These are phyloP conservation scores for Ogataea degrootiae DNA, from an alignment of 805 yeast genomes.

Conservation along the genomic window DNA sequence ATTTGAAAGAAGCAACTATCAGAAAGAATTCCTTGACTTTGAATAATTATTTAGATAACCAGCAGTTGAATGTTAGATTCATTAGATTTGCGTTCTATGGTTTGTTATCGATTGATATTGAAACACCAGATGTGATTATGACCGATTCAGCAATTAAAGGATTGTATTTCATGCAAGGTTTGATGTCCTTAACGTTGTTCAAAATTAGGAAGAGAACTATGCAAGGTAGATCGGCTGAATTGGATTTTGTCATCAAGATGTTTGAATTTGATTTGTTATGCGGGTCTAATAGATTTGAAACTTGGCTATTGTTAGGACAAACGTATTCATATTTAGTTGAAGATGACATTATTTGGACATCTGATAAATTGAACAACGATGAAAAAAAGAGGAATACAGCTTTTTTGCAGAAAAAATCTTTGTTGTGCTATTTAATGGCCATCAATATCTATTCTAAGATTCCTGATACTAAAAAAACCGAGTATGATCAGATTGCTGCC, in stretches of 20 bases:
- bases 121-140: conserved; percentile 27
- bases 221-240: conserved; percentile 78
- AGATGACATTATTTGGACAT: conserved; percentile 88
- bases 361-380: conserved; percentile 65
- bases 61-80: conserved; percentile 38
- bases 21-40: conserved; percentile 42
- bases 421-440: conserved; percentile 75
- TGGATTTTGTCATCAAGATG: conserved; percentile 66
- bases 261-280: conserved; percentile 63
- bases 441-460: conserved; percentile 36
- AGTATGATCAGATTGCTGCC: conserved; percentile 34
- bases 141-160: conserved; percentile 45
- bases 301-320: conserved; percentile 82
- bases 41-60: conserved; percentile 42
- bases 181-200: conserved; percentile 63
- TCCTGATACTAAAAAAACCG: conserved; percentile 13
- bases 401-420: conserved; percentile 57
- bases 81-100: conserved; percentile 54
- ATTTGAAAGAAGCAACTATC: conserved; percentile 36
- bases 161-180: conserved; percentile 65
- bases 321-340: conserved; percentile 76
- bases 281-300: conserved; percentile 66
- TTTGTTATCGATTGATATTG: conserved; percentile 23
- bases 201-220: conserved; percentile 66
- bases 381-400: conserved; percentile 63